These are phyloP conservation scores for carrot (Daucus carota) DNA, from an alignment of 129 eudicot genomes.

Conservation along the genomic window DNA sequence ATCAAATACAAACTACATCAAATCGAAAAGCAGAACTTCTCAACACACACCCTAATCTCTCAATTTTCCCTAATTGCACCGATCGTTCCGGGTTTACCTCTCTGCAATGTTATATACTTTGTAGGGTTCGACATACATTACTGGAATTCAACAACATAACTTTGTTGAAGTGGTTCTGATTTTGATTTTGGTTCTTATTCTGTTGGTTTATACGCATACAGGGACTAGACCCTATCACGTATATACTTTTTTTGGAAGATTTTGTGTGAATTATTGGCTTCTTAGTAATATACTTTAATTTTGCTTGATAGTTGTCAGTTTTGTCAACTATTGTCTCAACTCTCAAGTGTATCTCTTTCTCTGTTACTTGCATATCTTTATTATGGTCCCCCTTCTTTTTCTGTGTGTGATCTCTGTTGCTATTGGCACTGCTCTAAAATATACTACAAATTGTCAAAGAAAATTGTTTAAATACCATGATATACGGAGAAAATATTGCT, in stretches of 20 bases:
- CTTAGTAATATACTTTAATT: neutral
- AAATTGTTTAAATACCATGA: neutral
- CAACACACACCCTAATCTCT: too few species aligned
- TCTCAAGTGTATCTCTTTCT: neutral
- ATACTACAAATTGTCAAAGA: neutral
- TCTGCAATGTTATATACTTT: too few species aligned
- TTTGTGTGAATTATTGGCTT: neutral
- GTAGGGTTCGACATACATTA: too few species aligned
- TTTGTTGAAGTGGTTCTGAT: too few species aligned
- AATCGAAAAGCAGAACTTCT: too few species aligned
- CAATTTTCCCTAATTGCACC: too few species aligned
- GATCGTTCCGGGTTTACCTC: too few species aligned
- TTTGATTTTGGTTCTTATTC: too few species aligned
- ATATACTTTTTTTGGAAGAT: neutral
- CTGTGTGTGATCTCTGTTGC: neutral
- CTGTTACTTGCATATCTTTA: neutral
- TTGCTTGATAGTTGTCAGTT: neutral
- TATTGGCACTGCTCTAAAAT: neutral
- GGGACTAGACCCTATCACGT: too few species aligned
- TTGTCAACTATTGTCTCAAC: neutral
- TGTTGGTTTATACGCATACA: too few species aligned
- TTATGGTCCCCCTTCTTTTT: neutral
- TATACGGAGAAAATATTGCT: neutral
- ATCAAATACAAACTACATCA: too few species aligned
- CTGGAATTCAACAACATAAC: too few species aligned